Evolutionary conservation across 106 monocot genomes (phyloP), one percentile per base, ranked within the genome.

Genomic region (Narthecium ossifragum): DNA sequence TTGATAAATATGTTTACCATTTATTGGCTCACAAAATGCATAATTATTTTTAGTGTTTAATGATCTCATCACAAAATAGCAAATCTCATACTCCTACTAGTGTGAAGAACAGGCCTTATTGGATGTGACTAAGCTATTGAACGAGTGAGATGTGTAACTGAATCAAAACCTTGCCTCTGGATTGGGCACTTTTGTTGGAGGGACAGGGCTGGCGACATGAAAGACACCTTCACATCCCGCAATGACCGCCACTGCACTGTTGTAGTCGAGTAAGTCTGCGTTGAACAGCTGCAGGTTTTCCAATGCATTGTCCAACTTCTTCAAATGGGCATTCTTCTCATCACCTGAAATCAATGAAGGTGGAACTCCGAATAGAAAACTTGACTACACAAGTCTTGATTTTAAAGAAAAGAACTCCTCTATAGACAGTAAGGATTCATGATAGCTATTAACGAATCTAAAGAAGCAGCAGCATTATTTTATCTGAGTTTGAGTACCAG

Each of bases 151-250:
- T 39, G 39, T 11, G 43, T 1, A 43, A 43, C 18, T 43, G 9
- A 43, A 13, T 13, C 5, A 15, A 43, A 8, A 32, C 14, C 29
- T 22, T 71, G 30, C 81, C 72, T 82, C 68, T 31, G 63, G 67
- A 69, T 76, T 46, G 1, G 46, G 41, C 6, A 64, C 51, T 38
- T 71, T 61, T 34, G 31, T 20, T 31, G 48, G 26, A 39, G 64
- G 61, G 23, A 75, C 64, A 62, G 80, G 80, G 61, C 59, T 66
- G 1, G 80, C 75, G 2, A 63, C 58, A 52, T 81, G 80, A 61
- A 75, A 76, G 23, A 80, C 75, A 3, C 75, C 80, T 24, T 62
- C 75, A 53, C 80, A 81, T 4, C 75, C 75, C 26, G 32, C 41
- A 54, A 72, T 53, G 12, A 66, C 75, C 8, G 49, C 23, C 25